phyloP scores from a whole-genome alignment of 257 asterid genomes.

The Lithospermum erythrorhizon region DNA sequence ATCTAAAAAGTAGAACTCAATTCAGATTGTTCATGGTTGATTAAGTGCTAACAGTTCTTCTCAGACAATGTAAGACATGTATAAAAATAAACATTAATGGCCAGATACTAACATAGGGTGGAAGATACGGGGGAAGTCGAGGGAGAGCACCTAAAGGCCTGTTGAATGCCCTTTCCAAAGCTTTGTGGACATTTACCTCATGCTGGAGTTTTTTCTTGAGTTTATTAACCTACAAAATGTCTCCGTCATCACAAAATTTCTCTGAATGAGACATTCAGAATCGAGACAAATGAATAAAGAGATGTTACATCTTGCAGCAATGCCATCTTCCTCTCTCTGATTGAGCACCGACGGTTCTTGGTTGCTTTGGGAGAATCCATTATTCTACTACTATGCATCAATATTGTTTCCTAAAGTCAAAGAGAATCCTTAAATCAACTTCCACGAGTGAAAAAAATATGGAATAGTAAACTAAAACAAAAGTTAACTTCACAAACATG shows the following conservation, averaged over 20 bases:
- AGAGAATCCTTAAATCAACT: not conserved
- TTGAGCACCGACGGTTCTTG: constrained; percentile 28
- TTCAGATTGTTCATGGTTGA: not conserved
- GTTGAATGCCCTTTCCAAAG: constrained; percentile 67
- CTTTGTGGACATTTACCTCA: constrained; percentile 85
- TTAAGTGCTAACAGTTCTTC: not conserved
- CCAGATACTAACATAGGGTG: constrained; percentile 47
- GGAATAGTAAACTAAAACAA: too few species aligned
- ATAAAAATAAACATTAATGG: not conserved
- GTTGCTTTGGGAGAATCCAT: constrained; percentile 20
- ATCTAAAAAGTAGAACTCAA: not conserved
- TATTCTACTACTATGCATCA: not conserved
- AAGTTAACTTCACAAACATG: too few species aligned
- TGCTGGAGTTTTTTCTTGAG: constrained; percentile 73
- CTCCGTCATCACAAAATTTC: not conserved
- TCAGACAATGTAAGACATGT: not conserved
- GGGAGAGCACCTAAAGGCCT: constrained; percentile 86
- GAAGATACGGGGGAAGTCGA: constrained; percentile 91
- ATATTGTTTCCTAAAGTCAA: not conserved
- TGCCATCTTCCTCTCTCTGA: constrained; percentile 61
- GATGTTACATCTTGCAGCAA: constrained; percentile 57
- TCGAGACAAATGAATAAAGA: not conserved
- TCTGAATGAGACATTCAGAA: not conserved
- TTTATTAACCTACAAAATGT: constrained; percentile 56
- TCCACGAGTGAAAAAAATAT: not conserved